Evolutionary conservation across 1,139 yeast species (phyloP).

Genomic region (Sugiyamaella japonica): DNA sequence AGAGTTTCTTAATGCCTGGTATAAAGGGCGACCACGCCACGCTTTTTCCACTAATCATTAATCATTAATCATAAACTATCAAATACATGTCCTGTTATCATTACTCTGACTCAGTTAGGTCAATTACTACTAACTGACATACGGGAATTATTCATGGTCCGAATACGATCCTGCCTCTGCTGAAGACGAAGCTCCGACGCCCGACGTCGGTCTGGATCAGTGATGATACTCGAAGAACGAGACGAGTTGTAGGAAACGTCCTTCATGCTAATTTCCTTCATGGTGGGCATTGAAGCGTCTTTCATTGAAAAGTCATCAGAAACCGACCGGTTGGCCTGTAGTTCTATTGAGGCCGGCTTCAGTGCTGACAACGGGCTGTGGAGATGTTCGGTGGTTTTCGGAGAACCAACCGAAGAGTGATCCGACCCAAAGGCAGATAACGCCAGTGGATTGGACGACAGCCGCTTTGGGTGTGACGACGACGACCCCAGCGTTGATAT

Average conservation of each 20-base stretch:
- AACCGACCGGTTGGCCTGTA: not conserved
- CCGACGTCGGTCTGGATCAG: conserved; percentile 14
- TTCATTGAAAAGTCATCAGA: conserved; percentile 11
- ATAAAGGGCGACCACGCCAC: conserved; percentile 22
- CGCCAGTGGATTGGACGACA: not conserved
- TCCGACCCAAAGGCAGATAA: conserved; percentile 13
- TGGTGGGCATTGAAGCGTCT: conserved; percentile 14
- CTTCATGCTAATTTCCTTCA: conserved; percentile 19
- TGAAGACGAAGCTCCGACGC: conserved; percentile 15
- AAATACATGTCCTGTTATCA: not conserved
- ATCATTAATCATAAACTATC: not conserved
- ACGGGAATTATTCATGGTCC: conserved; percentile 16
- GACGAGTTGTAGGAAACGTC: conserved; percentile 17
- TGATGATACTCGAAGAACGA: conserved; percentile 11
- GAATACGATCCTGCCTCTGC: conserved; percentile 12
- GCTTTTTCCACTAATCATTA: conserved; percentile 1
- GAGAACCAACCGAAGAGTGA: conserved; percentile 9
- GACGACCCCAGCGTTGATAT: conserved; percentile 6
- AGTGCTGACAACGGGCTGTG: not conserved
- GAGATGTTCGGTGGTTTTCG: conserved; percentile 10
- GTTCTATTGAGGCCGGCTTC: no score
- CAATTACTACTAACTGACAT: conserved; percentile 15
- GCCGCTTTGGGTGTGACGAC: not conserved
- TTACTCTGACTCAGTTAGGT: not conserved
- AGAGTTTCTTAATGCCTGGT: conserved; percentile 37